Evolutionary conservation across 2,329 filamentous ascomycete species (phyloP).

Genomic region (Mycosphaerelloides madeirae): DNA sequence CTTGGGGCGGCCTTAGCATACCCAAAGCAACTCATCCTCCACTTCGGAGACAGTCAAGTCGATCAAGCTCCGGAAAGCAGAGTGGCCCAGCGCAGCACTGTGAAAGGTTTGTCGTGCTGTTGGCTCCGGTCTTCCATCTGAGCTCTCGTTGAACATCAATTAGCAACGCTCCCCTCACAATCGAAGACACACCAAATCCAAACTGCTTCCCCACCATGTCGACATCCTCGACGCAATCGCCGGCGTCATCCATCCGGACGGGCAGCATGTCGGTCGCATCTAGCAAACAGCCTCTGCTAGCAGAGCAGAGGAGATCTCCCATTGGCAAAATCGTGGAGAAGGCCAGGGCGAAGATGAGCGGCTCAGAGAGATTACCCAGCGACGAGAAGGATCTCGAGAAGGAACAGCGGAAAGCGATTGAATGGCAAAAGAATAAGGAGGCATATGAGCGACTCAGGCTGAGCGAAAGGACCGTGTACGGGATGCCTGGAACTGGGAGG

Average conservation of each 20-base stretch:
- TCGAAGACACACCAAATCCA: too few species aligned
- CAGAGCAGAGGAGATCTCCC: conserved; percentile 3
- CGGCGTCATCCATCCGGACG: not conserved
- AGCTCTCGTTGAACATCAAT: too few species aligned
- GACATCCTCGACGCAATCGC: not conserved
- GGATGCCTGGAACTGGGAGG: conserved; percentile 7
- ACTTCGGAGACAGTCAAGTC: too few species aligned
- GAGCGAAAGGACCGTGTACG: conserved; percentile 9
- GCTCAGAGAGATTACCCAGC: conserved; percentile 3
- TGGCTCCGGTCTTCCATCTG: too few species aligned
- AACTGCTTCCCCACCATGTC: too few species aligned
- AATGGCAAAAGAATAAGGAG: conserved; percentile 17
- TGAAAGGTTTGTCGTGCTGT: too few species aligned
- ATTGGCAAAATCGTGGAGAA: conserved; percentile 11
- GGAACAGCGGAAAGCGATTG: conserved; percentile 12
- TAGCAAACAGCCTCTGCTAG: not conserved
- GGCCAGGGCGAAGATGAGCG: conserved; percentile 5
- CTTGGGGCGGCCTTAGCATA: too few species aligned
- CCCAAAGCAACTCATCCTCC: too few species aligned
- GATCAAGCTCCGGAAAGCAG: too few species aligned
- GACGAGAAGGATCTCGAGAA: conserved; percentile 8
- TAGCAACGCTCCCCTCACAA: too few species aligned
- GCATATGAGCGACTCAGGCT: conserved; percentile 18
- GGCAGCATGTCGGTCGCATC: conserved; percentile 3
- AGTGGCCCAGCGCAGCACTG: too few species aligned